Evolutionary conservation across 768 basidiomycete genomes (phyloP).

Genomic region (Rhizopogon vesiculosus): DNA sequence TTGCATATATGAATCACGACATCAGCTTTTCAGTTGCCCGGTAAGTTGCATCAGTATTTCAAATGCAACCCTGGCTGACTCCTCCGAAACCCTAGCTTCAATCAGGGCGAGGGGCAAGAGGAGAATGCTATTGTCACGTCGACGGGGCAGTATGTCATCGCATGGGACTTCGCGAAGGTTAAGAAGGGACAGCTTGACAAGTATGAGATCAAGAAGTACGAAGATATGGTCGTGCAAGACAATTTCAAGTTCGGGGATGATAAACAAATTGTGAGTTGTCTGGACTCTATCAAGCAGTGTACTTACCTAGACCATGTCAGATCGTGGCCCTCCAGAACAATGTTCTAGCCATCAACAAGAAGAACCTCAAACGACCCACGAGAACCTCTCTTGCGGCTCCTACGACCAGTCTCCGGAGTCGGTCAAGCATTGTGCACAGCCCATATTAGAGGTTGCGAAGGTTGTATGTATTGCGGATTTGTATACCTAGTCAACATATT

Average conservation of each 20-base stretch:
- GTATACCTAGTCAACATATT: conserved; percentile 10
- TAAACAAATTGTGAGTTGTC: conserved; percentile 77
- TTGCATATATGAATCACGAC: conserved; percentile 87
- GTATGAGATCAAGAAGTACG: conserved; percentile 96
- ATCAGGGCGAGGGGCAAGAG: conserved; percentile 79
- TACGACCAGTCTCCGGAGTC: conserved; percentile 35
- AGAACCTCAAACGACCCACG: conserved; percentile 79
- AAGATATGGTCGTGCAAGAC: conserved; percentile 93
- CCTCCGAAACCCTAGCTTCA: conserved; percentile 59
- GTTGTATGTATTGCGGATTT: conserved; percentile 11
- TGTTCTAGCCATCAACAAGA: conserved; percentile 93
- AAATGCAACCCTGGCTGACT: conserved; percentile 5
- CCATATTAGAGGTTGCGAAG: conserved; percentile 40
- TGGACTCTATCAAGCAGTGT: neutral
- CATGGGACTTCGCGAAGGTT: conserved; percentile 96
- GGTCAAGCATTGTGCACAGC: conserved; percentile 64
- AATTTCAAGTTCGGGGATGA: conserved; percentile 98
- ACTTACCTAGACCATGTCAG: conserved; percentile 34
- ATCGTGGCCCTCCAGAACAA: conserved; percentile 95
- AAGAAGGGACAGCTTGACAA: conserved; percentile 88
- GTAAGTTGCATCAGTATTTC: conserved; percentile 33
- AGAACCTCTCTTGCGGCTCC: conserved; percentile 63
- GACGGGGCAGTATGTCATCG: conserved; percentile 86
- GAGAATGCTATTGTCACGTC: conserved; percentile 97
- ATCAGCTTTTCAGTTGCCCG: conserved; percentile 92